Evolutionary conservation across 2,329 filamentous ascomycete genomes (phyloP).

Genomic region (Didymosphaeria variabile): DNA sequence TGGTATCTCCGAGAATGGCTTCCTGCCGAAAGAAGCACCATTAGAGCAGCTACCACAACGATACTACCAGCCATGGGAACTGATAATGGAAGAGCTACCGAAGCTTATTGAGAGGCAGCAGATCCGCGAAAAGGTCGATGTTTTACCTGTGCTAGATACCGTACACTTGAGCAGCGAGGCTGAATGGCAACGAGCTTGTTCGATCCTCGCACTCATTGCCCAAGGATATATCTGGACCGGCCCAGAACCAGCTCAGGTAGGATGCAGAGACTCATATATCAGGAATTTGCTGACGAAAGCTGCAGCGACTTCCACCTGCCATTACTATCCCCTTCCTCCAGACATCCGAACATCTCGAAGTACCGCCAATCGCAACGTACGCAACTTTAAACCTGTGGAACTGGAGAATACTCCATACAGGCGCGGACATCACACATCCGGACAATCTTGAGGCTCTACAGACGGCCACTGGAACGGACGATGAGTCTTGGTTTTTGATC

Average conservation of each 20-base stretch:
- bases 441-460: conserved; percentile 42
- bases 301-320: conserved; percentile 40
- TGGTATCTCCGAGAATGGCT: conserved; percentile 80
- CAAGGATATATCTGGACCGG: conserved; percentile 86
- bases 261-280: conserved; percentile 13
- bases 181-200: conserved; percentile 85
- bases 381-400: conserved; percentile 49
- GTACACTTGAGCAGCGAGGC: conserved; percentile 76
- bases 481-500: conserved; percentile 58
- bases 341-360: conserved; percentile 42
- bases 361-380: conserved; percentile 46
- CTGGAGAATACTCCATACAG: conserved; percentile 33
- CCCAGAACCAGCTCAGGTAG: conserved; percentile 72
- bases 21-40: conserved; percentile 78
- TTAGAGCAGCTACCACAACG: conserved; percentile 77
- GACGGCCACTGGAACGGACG: conserved; percentile 45
- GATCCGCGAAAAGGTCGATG: conserved; percentile 75
- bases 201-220: conserved; percentile 74
- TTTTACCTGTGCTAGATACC: conserved; percentile 78
- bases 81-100: conserved; percentile 78
- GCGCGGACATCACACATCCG: conserved; percentile 35
- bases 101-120: conserved; percentile 77
- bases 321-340: conserved; percentile 43
- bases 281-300: conserved; percentile 19
- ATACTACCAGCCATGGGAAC: conserved; percentile 91